A percentile compares a stretch with the other conserved stretches of the same genome.
phyloP scores from a whole-genome alignment of 345 rosid species.

The Atalantia buxifolia region DNA sequence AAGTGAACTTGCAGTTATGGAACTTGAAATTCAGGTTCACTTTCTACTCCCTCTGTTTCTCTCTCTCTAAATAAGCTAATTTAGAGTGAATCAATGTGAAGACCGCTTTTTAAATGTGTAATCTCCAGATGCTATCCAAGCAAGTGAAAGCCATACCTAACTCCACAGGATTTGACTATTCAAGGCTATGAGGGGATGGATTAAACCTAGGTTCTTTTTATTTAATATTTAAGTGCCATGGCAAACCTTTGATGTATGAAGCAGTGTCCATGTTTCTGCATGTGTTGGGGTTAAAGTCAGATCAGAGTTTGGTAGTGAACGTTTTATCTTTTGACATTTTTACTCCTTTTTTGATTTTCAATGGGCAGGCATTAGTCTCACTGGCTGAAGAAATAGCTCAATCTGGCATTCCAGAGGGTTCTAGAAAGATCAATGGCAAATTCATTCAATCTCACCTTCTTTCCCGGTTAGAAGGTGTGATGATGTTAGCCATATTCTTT shows the following conservation, averaged over 20 bases:
- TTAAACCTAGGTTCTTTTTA: neutral
- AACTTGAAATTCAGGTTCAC: conserved; percentile 75
- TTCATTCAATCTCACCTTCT: conserved; percentile 83
- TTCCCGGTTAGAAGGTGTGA: conserved; percentile 66
- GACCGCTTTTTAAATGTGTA: neutral
- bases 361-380: conserved; percentile 54
- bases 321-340: neutral
- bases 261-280: neutral
- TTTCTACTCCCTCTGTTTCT: neutral
- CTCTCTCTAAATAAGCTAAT: neutral
- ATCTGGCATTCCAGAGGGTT: conserved; percentile 57
- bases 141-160: neutral
- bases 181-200: neutral
- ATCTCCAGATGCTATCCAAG: neutral
- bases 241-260: neutral
- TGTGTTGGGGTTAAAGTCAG: neutral
- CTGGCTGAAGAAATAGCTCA: conserved; percentile 76
- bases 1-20: conserved; percentile 76
- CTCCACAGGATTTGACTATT: neutral
- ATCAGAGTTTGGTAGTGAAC: neutral
- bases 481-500: neutral
- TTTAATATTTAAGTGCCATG: neutral
- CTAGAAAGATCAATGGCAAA: conserved; percentile 85
- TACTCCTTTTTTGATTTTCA: neutral
- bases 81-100: neutral